Evolutionary conservation across 2,329 filamentous ascomycete species (phyloP), one percentile per base, ranked within the genome.

Genomic region (Fusarium sp.): DNA sequence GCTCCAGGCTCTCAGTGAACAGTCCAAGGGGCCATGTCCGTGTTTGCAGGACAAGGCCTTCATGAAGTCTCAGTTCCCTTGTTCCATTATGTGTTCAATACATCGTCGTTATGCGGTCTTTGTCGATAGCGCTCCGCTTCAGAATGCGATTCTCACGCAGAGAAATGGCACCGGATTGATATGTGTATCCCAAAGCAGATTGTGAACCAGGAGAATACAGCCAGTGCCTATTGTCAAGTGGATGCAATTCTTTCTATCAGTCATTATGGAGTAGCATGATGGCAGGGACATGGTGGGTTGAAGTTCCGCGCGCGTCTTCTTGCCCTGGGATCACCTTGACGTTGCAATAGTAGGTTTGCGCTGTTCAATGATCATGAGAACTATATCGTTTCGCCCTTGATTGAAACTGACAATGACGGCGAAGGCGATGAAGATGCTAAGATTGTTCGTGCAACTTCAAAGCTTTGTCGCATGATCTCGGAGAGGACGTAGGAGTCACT

Each of bases 11-110:
- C n/a, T n/a, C n/a, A n/a, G n/a, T n/a, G 18, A 47, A 22, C 26
- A 11, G 9, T 28, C 0, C 14, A 0, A 6, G 20, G 10, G 12
- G 3, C 1, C 6, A 22, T 11, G 0, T 10, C 8, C 9, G 4
- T 7, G 24, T 28, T 8, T 22, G 14, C 6, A 0, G 13, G 11
- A 28, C 7, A 47, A 15, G 2, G 18, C 12, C 2, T 28, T 28
- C 22, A 15, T 11, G 1, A 6, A 5, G 1, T 22, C 5, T 22
- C 18, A 15, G 13, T 28, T 22, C 8, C 13, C 10, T 20, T 47
- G 24, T 22, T 28, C 8, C 3, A 9, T 14, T 47, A 3, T 5
- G 2, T 28, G 18, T 14, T 20, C 8, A 1, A 14, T 7, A 4
- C 10, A 14, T 12, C 12, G 26, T 47, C 5, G 10, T 26, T 7